Percentiles rank a stretch among this genome's conserved stretches.
phyloP scores from a whole-genome alignment of 139 green algal species.

The Chlamydomonas sp. region DNA sequence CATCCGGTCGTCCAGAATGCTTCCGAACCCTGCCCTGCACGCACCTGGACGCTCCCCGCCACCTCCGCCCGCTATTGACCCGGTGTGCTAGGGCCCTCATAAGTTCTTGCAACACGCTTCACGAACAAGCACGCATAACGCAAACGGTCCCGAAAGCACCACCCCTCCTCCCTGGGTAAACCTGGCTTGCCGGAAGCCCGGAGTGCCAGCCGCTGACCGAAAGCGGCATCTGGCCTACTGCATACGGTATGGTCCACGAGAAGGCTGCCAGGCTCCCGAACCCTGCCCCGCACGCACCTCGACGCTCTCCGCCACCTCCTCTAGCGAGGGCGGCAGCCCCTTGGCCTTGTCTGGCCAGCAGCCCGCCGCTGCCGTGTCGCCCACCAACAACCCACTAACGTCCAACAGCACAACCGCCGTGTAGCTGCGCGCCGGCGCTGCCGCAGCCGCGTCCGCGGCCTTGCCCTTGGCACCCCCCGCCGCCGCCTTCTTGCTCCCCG shows the following conservation, averaged over 20 bases:
- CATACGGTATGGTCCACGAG: background rate
- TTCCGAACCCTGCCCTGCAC: no score
- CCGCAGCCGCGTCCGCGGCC: background rate
- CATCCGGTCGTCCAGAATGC: no score
- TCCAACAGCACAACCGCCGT: conserved; percentile 18
- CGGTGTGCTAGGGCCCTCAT: no score
- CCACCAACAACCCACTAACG: conserved; percentile 45
- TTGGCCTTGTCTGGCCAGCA: conserved; percentile 32
- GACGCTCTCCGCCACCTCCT: conserved; percentile 16
- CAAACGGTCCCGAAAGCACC: no score
- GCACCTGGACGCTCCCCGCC: no score
- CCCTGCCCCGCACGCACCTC: background rate
- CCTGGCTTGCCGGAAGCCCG: no score
- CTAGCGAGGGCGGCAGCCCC: conserved; percentile 5
- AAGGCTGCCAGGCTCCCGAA: background rate
- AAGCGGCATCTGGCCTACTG: no score
- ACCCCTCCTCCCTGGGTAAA: no score
- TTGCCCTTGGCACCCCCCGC: conserved; percentile 1
- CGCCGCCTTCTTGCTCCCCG: background rate
- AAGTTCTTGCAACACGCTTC: no score
- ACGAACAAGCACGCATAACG: no score
- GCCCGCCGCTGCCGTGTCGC: conserved; percentile 12
- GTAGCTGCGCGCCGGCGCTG: conserved; percentile 17
- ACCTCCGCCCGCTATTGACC: no score
- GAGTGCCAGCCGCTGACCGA: no score